Evolutionary conservation across 257 asterid genomes (phyloP).

Genomic region (Primulina huaijiensis): DNA sequence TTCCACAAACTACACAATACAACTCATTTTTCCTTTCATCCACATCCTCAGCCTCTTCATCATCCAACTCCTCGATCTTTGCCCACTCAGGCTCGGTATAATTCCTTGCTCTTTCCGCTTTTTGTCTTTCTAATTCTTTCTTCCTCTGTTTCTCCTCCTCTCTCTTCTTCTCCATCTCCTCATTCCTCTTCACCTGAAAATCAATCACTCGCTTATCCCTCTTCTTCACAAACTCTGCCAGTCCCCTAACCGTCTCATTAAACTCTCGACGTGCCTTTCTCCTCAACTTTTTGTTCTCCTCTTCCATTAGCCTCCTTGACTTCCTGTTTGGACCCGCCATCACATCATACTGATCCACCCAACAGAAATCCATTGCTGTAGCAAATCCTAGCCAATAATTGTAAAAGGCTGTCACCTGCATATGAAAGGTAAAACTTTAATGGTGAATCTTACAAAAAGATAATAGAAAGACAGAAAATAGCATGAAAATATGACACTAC

Average conservation of each 20-base stretch:
- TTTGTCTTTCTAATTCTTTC: slow-evolving; percentile 78
- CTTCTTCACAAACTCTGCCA: slow-evolving; percentile 86
- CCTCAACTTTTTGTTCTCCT: slow-evolving; percentile 87
- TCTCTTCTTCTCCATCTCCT: slow-evolving; percentile 77
- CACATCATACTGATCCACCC: slow-evolving; percentile 84
- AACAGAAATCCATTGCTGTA: slow-evolving; percentile 76
- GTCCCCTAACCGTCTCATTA: slow-evolving; percentile 85
- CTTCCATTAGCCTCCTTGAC: slow-evolving; percentile 86
- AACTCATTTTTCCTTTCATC: slow-evolving; percentile 65
- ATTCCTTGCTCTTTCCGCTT: slow-evolving; percentile 65
- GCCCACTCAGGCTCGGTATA: slow-evolving; percentile 92
- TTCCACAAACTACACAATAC: slow-evolving; percentile 85
- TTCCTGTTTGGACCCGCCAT: slow-evolving; percentile 84
- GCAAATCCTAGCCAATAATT: slow-evolving; percentile 79
- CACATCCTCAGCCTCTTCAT: slow-evolving; percentile 52
- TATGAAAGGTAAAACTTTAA: slow-evolving; percentile 12
- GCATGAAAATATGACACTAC: neutral
- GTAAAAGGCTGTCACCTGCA: slow-evolving; percentile 93
- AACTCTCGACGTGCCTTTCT: slow-evolving; percentile 82
- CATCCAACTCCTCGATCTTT: slow-evolving; percentile 61
- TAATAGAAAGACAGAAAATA: neutral
- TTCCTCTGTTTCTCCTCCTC: slow-evolving; percentile 70
- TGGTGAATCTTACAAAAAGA: neutral
- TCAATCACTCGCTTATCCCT: slow-evolving; percentile 94
- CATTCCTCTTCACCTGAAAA: slow-evolving; percentile 82